Percentiles rank a stretch among this genome's conserved stretches.
These are phyloP conservation scores for Dothidotthia symphoricarpi DNA, from an alignment of 2,329 filamentous ascomycete species.

Conservation along the genomic window DNA sequence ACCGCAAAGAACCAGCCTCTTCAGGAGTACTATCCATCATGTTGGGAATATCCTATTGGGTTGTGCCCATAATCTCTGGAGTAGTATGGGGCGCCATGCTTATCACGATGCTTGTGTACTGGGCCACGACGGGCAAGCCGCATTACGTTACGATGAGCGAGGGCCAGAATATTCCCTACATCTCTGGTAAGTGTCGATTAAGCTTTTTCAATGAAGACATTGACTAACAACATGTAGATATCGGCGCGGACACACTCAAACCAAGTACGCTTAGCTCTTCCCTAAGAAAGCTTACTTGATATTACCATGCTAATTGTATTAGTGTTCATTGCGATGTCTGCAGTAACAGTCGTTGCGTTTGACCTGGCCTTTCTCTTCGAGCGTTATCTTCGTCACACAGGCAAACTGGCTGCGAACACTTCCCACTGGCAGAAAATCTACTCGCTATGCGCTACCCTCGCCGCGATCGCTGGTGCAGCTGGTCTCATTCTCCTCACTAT, in stretches of 20 bases:
- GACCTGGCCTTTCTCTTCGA: conserved; percentile 78
- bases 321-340: conserved; percentile 70
- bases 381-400: conserved; percentile 78
- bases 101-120: conserved; percentile 68
- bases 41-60: conserved; percentile 52
- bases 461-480: conserved; percentile 70
- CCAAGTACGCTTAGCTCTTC: conserved; percentile 46
- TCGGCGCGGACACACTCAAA: conserved; percentile 63
- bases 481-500: conserved; percentile 81
- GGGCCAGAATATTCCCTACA: conserved; percentile 66
- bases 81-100: conserved; percentile 57
- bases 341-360: conserved; percentile 73
- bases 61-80: conserved; percentile 68
- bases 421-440: conserved; percentile 63
- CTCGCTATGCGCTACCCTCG: conserved; percentile 60
- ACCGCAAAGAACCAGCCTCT: neutral
- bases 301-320: no score
- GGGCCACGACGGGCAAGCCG: conserved; percentile 59
- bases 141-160: conserved; percentile 61
- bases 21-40: conserved; percentile 15
- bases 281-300: no score
- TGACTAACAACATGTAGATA: conserved; percentile 44
- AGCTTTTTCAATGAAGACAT: no score
- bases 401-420: conserved; percentile 74
- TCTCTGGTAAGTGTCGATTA: conserved; percentile 55